Evolutionary conservation across 2,329 filamentous ascomycete species (phyloP).

Genomic region (Aspergillus fructus): DNA sequence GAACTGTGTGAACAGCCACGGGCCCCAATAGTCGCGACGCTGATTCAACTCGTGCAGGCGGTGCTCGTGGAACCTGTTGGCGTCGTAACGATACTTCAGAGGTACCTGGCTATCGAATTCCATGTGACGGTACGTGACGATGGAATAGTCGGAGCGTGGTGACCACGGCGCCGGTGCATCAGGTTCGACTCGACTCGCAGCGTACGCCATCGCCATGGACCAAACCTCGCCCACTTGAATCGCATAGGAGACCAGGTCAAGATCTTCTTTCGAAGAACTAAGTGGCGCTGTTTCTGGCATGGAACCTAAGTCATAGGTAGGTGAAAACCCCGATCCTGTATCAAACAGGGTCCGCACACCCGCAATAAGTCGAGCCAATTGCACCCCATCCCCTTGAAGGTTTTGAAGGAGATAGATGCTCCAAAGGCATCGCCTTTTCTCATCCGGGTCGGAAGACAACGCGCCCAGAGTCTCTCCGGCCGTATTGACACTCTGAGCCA

Average conservation of each 20-base stretch:
- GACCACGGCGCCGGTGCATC: constrained; percentile 47
- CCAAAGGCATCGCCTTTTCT: constrained; percentile 38
- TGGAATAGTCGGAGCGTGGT: constrained; percentile 52
- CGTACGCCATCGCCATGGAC: constrained; percentile 11
- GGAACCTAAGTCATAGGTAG: constrained; percentile 1
- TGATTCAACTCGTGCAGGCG: constrained; percentile 43
- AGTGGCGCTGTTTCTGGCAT: background rate
- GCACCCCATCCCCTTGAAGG: constrained; percentile 37
- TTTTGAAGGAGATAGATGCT: constrained; percentile 46
- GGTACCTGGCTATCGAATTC: constrained; percentile 54
- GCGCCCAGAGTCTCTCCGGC: constrained; percentile 2
- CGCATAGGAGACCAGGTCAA: constrained; percentile 45
- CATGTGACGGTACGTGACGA: constrained; percentile 37
- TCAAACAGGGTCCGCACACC: constrained; percentile 9
- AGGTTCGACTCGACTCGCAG: constrained; percentile 11
- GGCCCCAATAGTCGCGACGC: constrained; percentile 53
- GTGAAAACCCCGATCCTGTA: constrained; percentile 11
- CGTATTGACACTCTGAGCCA: constrained; percentile 8
- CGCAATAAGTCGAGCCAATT: constrained; percentile 8
- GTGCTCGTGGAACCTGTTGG: constrained; percentile 14
- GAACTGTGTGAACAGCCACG: constrained; percentile 54
- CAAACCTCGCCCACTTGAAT: constrained; percentile 49
- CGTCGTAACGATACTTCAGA: constrained; percentile 19
- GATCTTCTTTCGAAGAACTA: constrained; percentile 4
- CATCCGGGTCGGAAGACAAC: constrained; percentile 7